These are phyloP conservation scores for Sisymbrium irio DNA, from an alignment of 345 rosid species.

Conservation along the genomic window DNA sequence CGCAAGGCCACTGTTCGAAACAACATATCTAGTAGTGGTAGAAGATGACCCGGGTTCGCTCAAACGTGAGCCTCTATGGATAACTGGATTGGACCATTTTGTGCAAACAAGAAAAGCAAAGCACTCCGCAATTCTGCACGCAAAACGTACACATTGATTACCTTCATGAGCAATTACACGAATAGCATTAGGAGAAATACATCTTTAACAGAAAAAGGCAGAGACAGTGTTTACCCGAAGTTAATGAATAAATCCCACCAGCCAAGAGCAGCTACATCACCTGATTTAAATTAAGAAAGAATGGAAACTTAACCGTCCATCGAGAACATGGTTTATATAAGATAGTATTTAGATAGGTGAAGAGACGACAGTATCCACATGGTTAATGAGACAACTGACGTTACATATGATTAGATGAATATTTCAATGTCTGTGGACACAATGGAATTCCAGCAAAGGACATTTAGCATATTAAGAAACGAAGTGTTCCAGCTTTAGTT, in stretches of 20 bases:
- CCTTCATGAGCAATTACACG: neutral
- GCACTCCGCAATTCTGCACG: conserved; percentile 87
- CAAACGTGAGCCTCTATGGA: conserved; percentile 56
- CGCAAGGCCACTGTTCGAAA: conserved; percentile 80
- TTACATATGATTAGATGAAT: neutral
- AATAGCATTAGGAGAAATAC: neutral
- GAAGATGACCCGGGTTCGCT: conserved; percentile 66
- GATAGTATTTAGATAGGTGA: neutral
- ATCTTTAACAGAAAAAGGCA: conserved; percentile 4
- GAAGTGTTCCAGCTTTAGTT: neutral
- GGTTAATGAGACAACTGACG: neutral
- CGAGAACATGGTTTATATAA: neutral
- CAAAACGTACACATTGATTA: conserved; percentile 29
- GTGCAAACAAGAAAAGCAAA: conserved; percentile 95
- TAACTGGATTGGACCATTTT: conserved; percentile 90
- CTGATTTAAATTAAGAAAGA: conserved; percentile 34
- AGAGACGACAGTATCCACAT: neutral
- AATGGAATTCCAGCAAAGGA: neutral
- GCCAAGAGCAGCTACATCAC: conserved; percentile 87
- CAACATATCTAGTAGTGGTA: conserved; percentile 56
- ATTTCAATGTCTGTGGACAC: conserved; percentile 1
- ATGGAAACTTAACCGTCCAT: neutral
- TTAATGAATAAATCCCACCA: conserved; percentile 97
- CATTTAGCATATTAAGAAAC: neutral
- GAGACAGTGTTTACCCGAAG: conserved; percentile 57